Base-by-base conservation (phyloP, 305 asterid genomes). In the Ilex paraguariensis region DNA sequence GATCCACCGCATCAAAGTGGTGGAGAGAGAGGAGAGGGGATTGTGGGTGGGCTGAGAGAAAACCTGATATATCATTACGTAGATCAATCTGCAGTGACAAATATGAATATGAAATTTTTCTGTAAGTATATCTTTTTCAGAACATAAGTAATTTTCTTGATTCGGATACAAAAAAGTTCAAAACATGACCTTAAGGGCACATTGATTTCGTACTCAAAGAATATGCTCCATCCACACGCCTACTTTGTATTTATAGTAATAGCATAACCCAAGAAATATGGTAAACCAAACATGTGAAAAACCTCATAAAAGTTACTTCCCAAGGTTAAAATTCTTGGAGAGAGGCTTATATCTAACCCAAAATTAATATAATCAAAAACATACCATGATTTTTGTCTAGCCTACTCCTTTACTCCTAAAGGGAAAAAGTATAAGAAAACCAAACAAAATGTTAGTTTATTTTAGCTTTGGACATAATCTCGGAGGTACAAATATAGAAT, bases 21-120 rank as follows among this genome's bases (percentile, higher is more conserved):
- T 88, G 94, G 12, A 88, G 87, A 31, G 95, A 85, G 54, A 88
- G 31, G 3, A 85, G 49, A 0, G 92, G 85, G 50, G 60, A 70
- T 61, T 81, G 77, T 0, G 96, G 91, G 64, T 87, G 96, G 28
- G 28, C 28, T 21, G 28, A 21, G 28, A 21, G 28, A 0, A 21
- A 1, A 21, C 28, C 28, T 1, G 0, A 88, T 10, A 88, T 61
- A 57, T 88, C 86, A 5, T 91, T 87, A 9, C 81, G 82, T 5
- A 83, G 33, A 77, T 85, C 94, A 50, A 81, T 72, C 91, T 87
- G 74, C 40, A 51, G 58, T 46, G 31, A 50, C 6, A 7, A 50
- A 50, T 9, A 12, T 10, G 54, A 42, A 6, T 1, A 3, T 6
- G 13, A 28, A 39, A 42, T 6, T 21, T 21, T 21, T 21, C 28